phyloP scores from a whole-genome alignment of 139 green algal species.

The Chlamydomonas schloesseri region DNA sequence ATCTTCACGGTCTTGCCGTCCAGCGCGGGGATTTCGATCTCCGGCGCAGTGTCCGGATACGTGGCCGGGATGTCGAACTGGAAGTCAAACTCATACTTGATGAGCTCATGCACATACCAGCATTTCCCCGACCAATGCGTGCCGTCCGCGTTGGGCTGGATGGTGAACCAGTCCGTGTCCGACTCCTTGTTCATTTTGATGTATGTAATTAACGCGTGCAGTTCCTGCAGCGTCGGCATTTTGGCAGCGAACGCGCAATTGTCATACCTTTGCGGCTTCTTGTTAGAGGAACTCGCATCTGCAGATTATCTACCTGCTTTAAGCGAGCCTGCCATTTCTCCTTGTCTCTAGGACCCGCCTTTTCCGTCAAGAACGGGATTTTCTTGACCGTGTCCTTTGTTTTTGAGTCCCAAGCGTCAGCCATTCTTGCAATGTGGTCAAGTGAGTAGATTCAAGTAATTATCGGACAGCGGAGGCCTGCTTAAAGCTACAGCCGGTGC shows the following conservation, averaged over 20 bases:
- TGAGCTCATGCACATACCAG: constrained; percentile 95
- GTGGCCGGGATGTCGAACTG: constrained; percentile 96
- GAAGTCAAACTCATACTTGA: constrained; percentile 98
- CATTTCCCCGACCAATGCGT: constrained; percentile 90
- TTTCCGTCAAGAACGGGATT: constrained; percentile 91
- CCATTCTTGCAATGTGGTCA: too few relatives aligned
- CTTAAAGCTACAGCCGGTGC: too few relatives aligned
- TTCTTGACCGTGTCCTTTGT: constrained; percentile 87
- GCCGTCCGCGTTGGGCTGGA: constrained; percentile 85
- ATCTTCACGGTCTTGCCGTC: constrained; percentile 98
- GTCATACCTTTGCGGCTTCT: background rate
- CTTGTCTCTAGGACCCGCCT: constrained; percentile 68
- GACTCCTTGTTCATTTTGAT: constrained; percentile 95
- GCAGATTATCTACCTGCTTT: constrained; percentile 62
- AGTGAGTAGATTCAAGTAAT: too few relatives aligned
- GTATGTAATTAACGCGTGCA: constrained; percentile 94
- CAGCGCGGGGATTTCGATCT: constrained; percentile 96
- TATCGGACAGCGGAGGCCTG: too few relatives aligned
- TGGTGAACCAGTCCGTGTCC: constrained; percentile 98
- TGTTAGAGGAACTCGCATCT: background rate
- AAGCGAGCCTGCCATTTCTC: constrained; percentile 65
- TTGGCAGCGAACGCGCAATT: background rate
- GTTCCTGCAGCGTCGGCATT: constrained; percentile 74
- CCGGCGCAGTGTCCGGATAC: constrained; percentile 91
- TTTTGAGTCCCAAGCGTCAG: constrained; percentile 78